Percentiles rank a stretch among this genome's conserved stretches.
phyloP scores from a whole-genome alignment of 1,139 yeast species.

The Kodamaea arcana region DNA sequence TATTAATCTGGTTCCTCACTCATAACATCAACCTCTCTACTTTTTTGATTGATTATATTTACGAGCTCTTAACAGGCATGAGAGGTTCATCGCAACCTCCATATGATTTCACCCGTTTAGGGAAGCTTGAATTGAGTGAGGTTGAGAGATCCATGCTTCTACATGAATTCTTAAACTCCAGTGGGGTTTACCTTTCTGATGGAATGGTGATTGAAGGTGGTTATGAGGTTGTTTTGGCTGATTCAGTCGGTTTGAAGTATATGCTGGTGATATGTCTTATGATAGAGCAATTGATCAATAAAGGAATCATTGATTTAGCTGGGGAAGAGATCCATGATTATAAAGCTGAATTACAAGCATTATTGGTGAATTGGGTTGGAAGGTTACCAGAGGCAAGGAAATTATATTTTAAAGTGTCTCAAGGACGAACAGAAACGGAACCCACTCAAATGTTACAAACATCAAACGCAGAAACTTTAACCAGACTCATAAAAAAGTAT shows the following conservation, averaged over 20 bases:
- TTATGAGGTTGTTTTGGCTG: constrained; percentile 31
- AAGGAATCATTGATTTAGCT: constrained; percentile 41
- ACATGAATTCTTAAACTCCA: constrained; percentile 61
- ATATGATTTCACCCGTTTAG: constrained; percentile 47
- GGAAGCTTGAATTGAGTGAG: constrained; percentile 42
- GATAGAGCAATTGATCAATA: constrained; percentile 47
- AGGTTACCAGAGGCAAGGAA: constrained; percentile 39
- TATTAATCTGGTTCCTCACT: constrained; percentile 63
- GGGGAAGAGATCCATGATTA: constrained; percentile 36
- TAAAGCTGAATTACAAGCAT: constrained; percentile 51
- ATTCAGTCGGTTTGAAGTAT: constrained; percentile 44
- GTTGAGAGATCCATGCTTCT: constrained; percentile 63
- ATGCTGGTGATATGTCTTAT: constrained; percentile 57
- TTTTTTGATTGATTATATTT: constrained; percentile 52
- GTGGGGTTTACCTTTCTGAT: constrained; percentile 47
- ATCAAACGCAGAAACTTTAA: neutral
- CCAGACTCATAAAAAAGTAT: constrained; percentile 12
- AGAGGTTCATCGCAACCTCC: constrained; percentile 40
- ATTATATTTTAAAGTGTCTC: constrained; percentile 29
- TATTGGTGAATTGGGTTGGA: constrained; percentile 62
- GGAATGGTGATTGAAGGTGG: constrained; percentile 32
- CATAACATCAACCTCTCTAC: constrained; percentile 54
- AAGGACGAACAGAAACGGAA: constrained; percentile 10
- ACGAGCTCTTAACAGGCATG: constrained; percentile 51
- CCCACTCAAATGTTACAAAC: constrained; percentile 2